Evolutionary conservation across 306 rosid species (phyloP), one percentile per base, ranked within the genome.

Genomic region (Potentilla sterilis): DNA sequence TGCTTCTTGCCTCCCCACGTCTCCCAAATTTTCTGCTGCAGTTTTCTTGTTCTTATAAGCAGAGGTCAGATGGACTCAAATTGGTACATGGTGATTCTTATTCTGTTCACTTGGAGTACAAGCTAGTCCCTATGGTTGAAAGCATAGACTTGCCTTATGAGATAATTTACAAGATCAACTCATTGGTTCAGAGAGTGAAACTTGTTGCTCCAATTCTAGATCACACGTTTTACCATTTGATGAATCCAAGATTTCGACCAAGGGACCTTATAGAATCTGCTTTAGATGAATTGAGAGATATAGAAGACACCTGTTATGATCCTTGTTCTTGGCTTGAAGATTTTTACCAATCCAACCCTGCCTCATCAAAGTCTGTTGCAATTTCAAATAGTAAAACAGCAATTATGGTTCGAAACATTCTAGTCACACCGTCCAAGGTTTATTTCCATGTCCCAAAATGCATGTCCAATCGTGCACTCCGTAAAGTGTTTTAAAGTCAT

Each of bases 381-480:
- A 9, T 10, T 44, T 44, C 14, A 9, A 44, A 3, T 44, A 10
- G 3, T 44, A 11, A 44, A 9, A 11, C 4, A 9, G 4, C 14
- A 44, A 3, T 11, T 47, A 47, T 47, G 51, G 51, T 47, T 47
- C 51, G 16, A 11, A 13, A 47, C 18, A 47, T 47, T 47, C 3
- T 47, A 47, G 51, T 44, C 48, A 44, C 48, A 44, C 51, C 18
- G 6, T 47, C 51, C 1, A 2, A 35, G 46, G 77, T 82, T 6
- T 80, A 79, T 14, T 85, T 85, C 42, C n/a, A 82, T 70, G 80
- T 78, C 13, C 82, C 86, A 5, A 86, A 85, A 67, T 12, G 77
- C 81, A 40, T 86, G 34, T 86, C 89, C 1, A 86, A 86, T 9
- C 84, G 84, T 1, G 85, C 81, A 11, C 54, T 83, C 37, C 82